Conservation (phyloP, 495 filamentous ascomycete genomes). For the Tetracladium setigerum region DNA sequence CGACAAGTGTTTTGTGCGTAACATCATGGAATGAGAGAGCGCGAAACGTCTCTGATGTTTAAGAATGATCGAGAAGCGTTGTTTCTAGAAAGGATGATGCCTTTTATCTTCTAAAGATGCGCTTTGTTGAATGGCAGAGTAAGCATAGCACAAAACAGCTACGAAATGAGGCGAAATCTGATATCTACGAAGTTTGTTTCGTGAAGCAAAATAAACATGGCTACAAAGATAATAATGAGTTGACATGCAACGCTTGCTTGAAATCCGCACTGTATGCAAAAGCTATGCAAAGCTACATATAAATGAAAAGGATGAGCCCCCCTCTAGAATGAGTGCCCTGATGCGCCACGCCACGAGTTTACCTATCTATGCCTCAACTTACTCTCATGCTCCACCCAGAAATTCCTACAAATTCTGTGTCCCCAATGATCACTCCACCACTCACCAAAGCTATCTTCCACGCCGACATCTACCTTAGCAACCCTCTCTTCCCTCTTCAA, state of each 20-base stretch:
- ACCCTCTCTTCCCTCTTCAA: conserved; percentile 81
- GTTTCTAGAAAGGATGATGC: no score
- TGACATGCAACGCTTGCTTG: neutral
- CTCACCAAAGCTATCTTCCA: conserved; percentile 86
- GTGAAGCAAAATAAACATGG: neutral
- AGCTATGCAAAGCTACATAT: neutral
- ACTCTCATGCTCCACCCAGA: conserved; percentile 72
- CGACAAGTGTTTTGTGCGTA: no score
- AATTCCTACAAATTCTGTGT: conserved; percentile 69
- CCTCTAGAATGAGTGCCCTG: neutral
- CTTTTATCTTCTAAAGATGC: no score
- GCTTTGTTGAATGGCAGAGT: no score
- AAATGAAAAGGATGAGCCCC: neutral
- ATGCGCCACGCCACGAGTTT: neutral
- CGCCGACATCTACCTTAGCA: conserved; percentile 60
- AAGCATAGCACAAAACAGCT: no score
- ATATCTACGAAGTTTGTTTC: no score
- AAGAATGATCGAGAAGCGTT: no score
- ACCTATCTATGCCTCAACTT: conserved; percentile 53
- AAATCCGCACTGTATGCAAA: neutral
- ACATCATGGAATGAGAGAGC: no score
- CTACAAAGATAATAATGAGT: neutral
- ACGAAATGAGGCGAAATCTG: no score
- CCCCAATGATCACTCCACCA: conserved; percentile 95
- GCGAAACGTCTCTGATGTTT: no score